Percentiles rank a stretch among this genome's conserved stretches.
Conservation (phyloP, 345 rosid species). For the Hypericum perforatum region DNA sequence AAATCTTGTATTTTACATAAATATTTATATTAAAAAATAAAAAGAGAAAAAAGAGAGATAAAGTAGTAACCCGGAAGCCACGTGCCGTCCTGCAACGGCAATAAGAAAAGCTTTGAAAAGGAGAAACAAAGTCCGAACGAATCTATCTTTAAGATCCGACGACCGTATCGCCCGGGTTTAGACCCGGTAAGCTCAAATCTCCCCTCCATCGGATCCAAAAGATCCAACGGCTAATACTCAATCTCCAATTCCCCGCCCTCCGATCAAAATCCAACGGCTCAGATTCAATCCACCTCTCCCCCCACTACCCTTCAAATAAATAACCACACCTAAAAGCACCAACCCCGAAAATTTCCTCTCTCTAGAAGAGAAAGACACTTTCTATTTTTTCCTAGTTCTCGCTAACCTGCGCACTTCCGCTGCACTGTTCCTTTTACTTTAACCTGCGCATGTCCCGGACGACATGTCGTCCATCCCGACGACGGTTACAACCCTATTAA, state of each 20-base stretch:
- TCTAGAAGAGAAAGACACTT: not conserved
- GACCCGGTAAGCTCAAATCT: constrained; percentile 18
- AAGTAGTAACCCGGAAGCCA: too few species aligned
- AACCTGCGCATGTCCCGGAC: constrained; percentile 30
- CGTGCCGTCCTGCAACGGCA: too few species aligned
- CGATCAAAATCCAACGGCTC: constrained; percentile 37
- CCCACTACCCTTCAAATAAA: constrained; percentile 21
- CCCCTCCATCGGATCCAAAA: constrained; percentile 7
- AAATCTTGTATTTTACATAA: too few species aligned
- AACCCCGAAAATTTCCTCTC: constrained; percentile 3
- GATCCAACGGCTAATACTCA: constrained; percentile 36
- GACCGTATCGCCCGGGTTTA: constrained; percentile 37
- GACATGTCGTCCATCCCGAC: constrained; percentile 41
- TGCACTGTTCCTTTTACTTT: constrained; percentile 9
- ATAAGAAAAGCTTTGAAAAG: constrained; percentile 26
- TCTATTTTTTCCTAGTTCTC: not conserved
- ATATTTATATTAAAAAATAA: too few species aligned
- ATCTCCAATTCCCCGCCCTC: constrained; percentile 15
- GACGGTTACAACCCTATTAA: constrained; percentile 13
- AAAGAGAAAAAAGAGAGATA: too few species aligned
- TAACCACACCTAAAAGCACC: constrained; percentile 26
- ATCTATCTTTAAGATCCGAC: constrained; percentile 37
- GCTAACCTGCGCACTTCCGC: not conserved
- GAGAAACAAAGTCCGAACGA: constrained; percentile 18
- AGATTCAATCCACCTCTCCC: constrained; percentile 31